Conservation (phyloP, 768 basidiomycete genomes). For the Leccinum disarticulatum region DNA sequence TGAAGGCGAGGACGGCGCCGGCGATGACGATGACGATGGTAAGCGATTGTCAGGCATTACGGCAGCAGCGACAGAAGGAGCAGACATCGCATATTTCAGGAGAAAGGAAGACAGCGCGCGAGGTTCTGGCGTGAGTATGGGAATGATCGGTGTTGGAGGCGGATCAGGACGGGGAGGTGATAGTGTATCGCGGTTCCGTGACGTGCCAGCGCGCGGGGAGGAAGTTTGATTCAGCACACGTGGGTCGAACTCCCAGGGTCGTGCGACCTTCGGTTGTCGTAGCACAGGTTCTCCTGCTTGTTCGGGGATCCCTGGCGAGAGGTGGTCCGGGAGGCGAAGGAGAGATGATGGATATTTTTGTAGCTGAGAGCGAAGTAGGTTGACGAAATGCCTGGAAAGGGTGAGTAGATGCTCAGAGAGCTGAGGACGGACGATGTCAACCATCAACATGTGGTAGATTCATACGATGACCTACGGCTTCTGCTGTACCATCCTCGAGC, state of each 20-base stretch:
- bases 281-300: background rate
- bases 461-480: slow-evolving; percentile 37
- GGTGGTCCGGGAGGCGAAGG: slow-evolving; percentile 27
- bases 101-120: slow-evolving; percentile 76
- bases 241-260: slow-evolving; percentile 11
- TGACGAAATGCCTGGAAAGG: slow-evolving; percentile 33
- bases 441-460: background rate
- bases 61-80: background rate
- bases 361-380: slow-evolving; percentile 32
- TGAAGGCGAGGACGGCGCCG: background rate
- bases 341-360: slow-evolving; percentile 27
- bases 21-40: background rate
- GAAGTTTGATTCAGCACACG: background rate
- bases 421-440: slow-evolving; percentile 33
- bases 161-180: background rate
- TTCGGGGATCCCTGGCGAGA: slow-evolving; percentile 1
- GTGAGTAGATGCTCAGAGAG: slow-evolving; percentile 27
- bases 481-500: slow-evolving; percentile 64
- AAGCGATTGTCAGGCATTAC: background rate
- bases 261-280: background rate
- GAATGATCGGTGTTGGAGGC: slow-evolving; percentile 74
- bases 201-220: background rate
- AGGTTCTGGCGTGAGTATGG: slow-evolving; percentile 74
- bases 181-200: background rate
- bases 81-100: slow-evolving; percentile 10